A percentile compares a stretch with the other conserved stretches of the same genome.
Evolutionary conservation across 192 early-diverging fungal genomes (phyloP).

Genomic region (Dissophora ornata): DNA sequence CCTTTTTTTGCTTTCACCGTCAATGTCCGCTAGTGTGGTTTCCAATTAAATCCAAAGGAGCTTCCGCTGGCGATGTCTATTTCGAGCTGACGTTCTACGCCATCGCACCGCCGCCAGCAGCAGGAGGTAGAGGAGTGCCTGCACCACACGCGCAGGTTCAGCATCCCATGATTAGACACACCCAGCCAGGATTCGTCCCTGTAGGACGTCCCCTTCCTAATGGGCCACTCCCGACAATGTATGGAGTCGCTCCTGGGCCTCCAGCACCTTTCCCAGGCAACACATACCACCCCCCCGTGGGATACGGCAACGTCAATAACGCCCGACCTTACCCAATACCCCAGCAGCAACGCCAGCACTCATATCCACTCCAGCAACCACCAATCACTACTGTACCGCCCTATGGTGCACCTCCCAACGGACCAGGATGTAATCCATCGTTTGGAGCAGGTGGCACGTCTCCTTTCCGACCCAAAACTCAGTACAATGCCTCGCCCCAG

Average conservation of each 20-base stretch:
- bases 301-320: not conserved
- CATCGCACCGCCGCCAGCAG: conserved; percentile 15
- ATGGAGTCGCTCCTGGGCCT: too few relatives aligned
- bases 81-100: conserved; percentile 67
- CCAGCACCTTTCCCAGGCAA: conserved; percentile 39
- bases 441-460: conserved; percentile 14
- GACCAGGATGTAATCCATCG: conserved; percentile 25
- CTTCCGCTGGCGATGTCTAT: conserved; percentile 61
- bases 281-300: conserved; percentile 8
- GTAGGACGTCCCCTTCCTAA: conserved; percentile 15
- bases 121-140: not conserved
- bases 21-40: conserved; percentile 62
- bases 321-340: conserved; percentile 2
- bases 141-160: conserved; percentile 12
- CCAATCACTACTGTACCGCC: not conserved
- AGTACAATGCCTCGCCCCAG: conserved; percentile 22
- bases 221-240: conserved; percentile 1
- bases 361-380: conserved; percentile 2
- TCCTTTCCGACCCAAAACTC: conserved; percentile 28
- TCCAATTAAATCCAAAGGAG: conserved; percentile 54
- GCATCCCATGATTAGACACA: conserved; percentile 13
- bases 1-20: not conserved
- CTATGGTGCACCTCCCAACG: too few relatives aligned
- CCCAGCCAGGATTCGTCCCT: conserved; percentile 30
- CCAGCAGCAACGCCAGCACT: not conserved